These are phyloP conservation scores for Pilasporangium apinafurcum DNA, from an alignment of 352 stramenopile genomes.

Conservation along the genomic window DNA sequence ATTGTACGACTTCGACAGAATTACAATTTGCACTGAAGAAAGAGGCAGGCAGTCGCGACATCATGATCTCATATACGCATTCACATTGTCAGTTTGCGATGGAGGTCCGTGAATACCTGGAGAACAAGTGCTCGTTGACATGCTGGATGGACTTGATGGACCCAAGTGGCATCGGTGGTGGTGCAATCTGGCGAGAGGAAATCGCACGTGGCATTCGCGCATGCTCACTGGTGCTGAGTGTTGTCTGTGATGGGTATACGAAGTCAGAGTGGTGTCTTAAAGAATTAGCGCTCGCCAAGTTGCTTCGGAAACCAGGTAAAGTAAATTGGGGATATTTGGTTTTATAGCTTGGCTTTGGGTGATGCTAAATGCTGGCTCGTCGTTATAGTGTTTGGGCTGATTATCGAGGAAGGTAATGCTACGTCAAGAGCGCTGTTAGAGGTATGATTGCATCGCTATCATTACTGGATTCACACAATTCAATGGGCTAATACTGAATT, in stretches of 20 bases:
- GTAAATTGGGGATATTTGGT: not conserved
- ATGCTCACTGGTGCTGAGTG: slow-evolving; percentile 61
- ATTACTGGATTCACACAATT: not conserved
- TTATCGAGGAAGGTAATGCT: slow-evolving; percentile 41
- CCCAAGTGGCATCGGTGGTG: slow-evolving; percentile 64
- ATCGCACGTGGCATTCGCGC: slow-evolving; percentile 74
- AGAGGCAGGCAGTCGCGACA: slow-evolving; percentile 56
- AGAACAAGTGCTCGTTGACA: slow-evolving; percentile 49
- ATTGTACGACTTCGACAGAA: slow-evolving; percentile 75
- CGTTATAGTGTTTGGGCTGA: slow-evolving; percentile 34
- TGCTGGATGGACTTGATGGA: slow-evolving; percentile 86
- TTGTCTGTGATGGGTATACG: slow-evolving; percentile 66
- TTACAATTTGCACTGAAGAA: slow-evolving; percentile 76
- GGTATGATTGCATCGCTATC: not conserved
- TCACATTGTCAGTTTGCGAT: slow-evolving; percentile 57
- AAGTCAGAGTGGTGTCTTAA: slow-evolving; percentile 80
- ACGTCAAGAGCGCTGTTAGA: slow-evolving; percentile 19
- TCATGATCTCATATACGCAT: slow-evolving; percentile 84
- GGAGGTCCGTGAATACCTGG: slow-evolving; percentile 53
- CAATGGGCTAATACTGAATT: not conserved
- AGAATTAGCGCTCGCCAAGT: slow-evolving; percentile 70
- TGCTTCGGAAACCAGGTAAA: slow-evolving; percentile 54
- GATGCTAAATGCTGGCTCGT: slow-evolving; percentile 4
- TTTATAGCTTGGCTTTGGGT: slow-evolving; percentile 3
- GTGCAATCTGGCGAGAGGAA: slow-evolving; percentile 74